Conservation (phyloP, 192 early-diverging fungal species). For the Funneliformis geosporum region DNA sequence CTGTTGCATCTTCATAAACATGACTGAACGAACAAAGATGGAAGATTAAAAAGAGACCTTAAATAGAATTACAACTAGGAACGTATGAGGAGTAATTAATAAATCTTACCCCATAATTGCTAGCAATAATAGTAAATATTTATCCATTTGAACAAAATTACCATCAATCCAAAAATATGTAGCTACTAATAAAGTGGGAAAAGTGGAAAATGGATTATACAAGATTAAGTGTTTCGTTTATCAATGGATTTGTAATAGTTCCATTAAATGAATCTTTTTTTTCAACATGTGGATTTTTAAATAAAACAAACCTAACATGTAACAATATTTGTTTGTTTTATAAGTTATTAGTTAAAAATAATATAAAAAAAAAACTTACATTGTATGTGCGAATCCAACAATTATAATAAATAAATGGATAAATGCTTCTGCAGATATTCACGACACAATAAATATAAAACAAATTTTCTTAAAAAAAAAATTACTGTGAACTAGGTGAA, state of each 20-base stretch:
- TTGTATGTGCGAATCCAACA: background rate
- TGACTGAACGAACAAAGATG: too few species aligned
- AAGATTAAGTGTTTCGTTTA: background rate
- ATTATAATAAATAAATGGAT: background rate
- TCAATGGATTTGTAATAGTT: background rate
- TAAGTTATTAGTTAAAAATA: background rate
- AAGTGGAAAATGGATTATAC: background rate
- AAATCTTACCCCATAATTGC: background rate
- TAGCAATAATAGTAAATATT: background rate
- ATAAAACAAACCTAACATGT: background rate
- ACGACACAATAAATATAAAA: background rate
- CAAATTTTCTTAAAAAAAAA: background rate
- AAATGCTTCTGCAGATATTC: background rate
- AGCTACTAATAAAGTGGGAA: background rate
- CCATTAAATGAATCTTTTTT: background rate
- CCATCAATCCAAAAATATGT: background rate
- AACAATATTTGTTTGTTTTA: background rate
- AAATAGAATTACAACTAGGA: too few species aligned
- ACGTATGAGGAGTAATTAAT: too few species aligned
- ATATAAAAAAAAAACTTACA: background rate
- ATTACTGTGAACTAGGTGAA: too few species aligned
- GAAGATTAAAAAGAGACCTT: too few species aligned
- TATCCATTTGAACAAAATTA: background rate
- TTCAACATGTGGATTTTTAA: background rate
- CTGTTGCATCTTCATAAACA: too few species aligned